These are phyloP conservation scores for Maudiozyma pseudohumilis DNA, from an alignment of 805 yeast species.

Conservation along the genomic window DNA sequence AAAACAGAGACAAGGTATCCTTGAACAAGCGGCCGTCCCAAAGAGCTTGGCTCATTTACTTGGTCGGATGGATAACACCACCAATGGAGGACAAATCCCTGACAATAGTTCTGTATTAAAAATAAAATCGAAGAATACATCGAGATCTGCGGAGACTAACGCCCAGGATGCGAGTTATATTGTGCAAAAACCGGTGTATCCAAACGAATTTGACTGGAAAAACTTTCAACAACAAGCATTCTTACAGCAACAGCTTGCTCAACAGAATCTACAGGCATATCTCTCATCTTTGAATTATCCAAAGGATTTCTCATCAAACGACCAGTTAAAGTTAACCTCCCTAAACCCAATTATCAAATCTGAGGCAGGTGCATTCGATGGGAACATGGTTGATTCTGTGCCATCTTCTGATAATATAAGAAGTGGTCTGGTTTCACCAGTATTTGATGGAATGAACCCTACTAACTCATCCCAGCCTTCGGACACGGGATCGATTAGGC, in stretches of 20 bases:
- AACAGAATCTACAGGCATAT: conserved; percentile 28
- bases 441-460: neutral
- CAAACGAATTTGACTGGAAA: conserved; percentile 27
- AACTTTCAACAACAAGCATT: conserved; percentile 27
- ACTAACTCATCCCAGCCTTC: neutral
- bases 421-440: conserved; percentile 2
- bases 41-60: conserved; percentile 43
- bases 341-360: neutral
- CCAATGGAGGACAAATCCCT: neutral
- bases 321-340: neutral
- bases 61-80: neutral
- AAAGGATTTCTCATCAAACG: neutral
- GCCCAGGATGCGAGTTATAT: conserved; percentile 9
- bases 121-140: neutral
- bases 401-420: conserved; percentile 1
- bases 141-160: neutral
- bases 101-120: neutral
- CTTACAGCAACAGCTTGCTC: conserved; percentile 27
- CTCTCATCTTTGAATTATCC: conserved; percentile 17
- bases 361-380: neutral
- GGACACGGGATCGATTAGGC: neutral
- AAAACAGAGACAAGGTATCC: conserved; percentile 38
- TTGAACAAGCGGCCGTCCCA: conserved; percentile 45
- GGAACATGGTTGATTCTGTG: neutral
- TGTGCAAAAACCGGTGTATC: conserved; percentile 24